Base-by-base conservation (phyloP, 148 eudicot genomes). In the Hydrangea macrophylla region DNA sequence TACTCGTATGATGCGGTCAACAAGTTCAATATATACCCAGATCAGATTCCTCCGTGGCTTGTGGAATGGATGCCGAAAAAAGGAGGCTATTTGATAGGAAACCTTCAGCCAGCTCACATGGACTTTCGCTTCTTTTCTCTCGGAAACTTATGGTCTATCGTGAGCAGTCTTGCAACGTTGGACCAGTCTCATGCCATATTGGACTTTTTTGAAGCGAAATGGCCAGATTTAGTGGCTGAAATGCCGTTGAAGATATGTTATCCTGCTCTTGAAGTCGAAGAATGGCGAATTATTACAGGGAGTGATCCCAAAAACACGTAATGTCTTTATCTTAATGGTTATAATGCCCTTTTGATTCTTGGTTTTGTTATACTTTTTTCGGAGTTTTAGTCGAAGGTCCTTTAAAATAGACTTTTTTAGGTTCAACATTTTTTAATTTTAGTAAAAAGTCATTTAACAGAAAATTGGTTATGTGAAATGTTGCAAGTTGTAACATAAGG, bases 51-150 rank as follows among this genome's bases (percentile, higher is more conserved):
- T 76, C 85, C 85, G 11, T 90, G 96, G 96, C 71, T 90, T 58
- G 87, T 85, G 67, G 92, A 85, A 36, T 90, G 96, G 96, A 85
- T 90, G 87, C 96, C 96, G 27, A 70, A 78, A 54, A 80, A 76
- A 78, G 92, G 96, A 53, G 96, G 96, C 61, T 90, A 86, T 80
- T 75, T 90, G 68, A 90, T 90, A 17, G 96, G 96, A 69, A 90
- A 90, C 77, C 75, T 90, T 72, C 92, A 90, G 77, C 96, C 96
- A 55, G 96, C 96, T 39, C 90, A 90, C 73, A 90, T 90, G 96
- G 96, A 87, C 70, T 90, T 90, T 71, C 83, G 96, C 25, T 90
- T 87, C 72, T 90, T 90, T 76, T 79, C 89, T 12, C 85, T 90
- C 0, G 96, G 96, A 44, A 90, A 87, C 35, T 62, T 90, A 17